A percentile compares a stretch with the other conserved stretches of the same genome.
phyloP scores from a whole-genome alignment of 331 rosid genomes.

The Spiraea crenata region DNA sequence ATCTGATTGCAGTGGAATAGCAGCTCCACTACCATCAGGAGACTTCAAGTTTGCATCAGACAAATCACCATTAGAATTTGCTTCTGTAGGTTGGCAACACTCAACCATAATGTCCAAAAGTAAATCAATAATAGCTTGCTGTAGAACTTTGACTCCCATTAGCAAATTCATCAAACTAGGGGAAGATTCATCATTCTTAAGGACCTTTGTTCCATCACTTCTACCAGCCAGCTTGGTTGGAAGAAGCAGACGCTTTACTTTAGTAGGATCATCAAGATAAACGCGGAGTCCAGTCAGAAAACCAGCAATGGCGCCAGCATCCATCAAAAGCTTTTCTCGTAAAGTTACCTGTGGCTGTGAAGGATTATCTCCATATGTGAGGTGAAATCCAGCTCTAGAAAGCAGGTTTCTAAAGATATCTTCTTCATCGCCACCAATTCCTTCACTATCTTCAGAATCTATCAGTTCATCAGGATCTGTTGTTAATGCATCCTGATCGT shows the following conservation, averaged over 20 bases:
- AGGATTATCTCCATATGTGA: constrained; percentile 96
- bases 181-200: constrained; percentile 72
- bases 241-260: constrained; percentile 95
- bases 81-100: constrained; percentile 97
- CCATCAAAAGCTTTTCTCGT: constrained; percentile 94
- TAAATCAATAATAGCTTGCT: constrained; percentile 95
- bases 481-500: constrained; percentile 96
- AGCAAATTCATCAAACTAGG: constrained; percentile 98
- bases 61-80: constrained; percentile 54
- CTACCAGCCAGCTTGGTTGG: constrained; percentile 86
- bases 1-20: constrained; percentile 50
- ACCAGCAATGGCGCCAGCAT: constrained; percentile 99
- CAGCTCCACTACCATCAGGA: constrained; percentile 53
- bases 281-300: constrained; percentile 97
- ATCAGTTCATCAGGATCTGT: constrained; percentile 95
- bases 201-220: constrained; percentile 75
- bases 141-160: constrained; percentile 98
- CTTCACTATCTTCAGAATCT: constrained; percentile 97
- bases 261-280: constrained; percentile 98
- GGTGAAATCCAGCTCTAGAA: constrained; percentile 96
- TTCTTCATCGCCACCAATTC: constrained; percentile 96
- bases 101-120: constrained; percentile 98
- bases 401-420: constrained; percentile 92
- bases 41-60: constrained; percentile 59
- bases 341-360: constrained; percentile 95